Evolutionary conservation across 306 rosid species (phyloP).

Genomic region (Hylodesmum podocarpum): DNA sequence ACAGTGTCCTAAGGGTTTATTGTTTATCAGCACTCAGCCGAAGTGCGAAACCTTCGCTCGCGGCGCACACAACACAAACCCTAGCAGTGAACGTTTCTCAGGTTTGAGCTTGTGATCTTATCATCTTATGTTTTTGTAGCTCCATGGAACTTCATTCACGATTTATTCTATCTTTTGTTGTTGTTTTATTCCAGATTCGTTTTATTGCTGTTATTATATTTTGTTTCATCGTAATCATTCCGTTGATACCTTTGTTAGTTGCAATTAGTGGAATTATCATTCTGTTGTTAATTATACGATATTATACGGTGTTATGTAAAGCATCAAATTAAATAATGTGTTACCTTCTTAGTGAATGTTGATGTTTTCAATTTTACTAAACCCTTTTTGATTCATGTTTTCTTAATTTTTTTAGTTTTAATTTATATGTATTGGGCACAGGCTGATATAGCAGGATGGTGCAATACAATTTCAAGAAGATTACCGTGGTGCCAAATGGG

Average conservation of each 20-base stretch:
- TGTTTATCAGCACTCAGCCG: neutral
- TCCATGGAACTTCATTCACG: neutral
- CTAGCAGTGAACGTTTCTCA: neutral
- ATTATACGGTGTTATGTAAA: neutral
- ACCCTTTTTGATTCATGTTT: neutral
- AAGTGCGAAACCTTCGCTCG: neutral
- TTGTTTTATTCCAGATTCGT: neutral
- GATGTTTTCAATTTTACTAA: neutral
- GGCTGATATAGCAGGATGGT: constrained; percentile 50
- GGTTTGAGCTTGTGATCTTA: neutral
- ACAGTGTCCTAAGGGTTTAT: neutral
- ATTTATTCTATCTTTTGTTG: neutral
- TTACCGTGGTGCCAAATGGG: constrained; percentile 88
- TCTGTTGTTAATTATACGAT: too few relatives aligned
- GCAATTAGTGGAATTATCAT: neutral
- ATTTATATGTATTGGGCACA: neutral
- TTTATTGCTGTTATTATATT: neutral
- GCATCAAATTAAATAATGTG: neutral
- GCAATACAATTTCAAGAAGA: constrained; percentile 84
- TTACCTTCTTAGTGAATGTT: neutral
- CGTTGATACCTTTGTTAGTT: neutral
- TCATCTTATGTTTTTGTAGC: neutral
- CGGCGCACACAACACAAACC: neutral
- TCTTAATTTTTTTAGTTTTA: neutral
- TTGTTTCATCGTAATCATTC: neutral